Evolutionary conservation across 2,329 filamentous ascomycete genomes (phyloP), one percentile per base, ranked within the genome.

Genomic region (Anthostomella pinea): DNA sequence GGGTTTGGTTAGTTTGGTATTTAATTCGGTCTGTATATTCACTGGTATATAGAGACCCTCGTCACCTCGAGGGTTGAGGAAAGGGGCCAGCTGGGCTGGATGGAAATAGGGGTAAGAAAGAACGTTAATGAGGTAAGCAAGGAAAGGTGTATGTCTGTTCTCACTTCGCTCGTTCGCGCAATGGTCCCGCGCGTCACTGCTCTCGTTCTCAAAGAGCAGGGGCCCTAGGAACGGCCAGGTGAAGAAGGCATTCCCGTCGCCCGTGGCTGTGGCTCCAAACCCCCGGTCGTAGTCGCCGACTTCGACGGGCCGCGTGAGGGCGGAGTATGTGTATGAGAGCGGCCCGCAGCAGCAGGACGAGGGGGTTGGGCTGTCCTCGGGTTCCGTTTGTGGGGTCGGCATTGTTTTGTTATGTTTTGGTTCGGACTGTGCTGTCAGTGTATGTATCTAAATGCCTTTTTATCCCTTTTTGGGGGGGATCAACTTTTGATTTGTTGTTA

Each of bases 141-240:
- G 19, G 15, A 5, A 15, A 15, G 8, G 13, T 50, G 25, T 27
- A 27, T 18, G 20, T 11, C 11, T 15, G 8, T 17, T 49, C 63
- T 35, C 56, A 78, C 76, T 89, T 60, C 85, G 68, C 63, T 90
- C 85, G 45, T 88, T 88, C 30, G 85, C 85, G 56, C 84, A 86
- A 61, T 89, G 84, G 49, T 90, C 85, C 33, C 85, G 70, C 36
- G 84, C 84, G 58, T 89, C 85, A 36, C 81, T 86, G 44, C 75
- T 75, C 45, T 81, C 76, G 49, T 90, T 90, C 48, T 85, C 78
- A 59, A 90, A 87, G 8, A 90, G 67, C 25, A 90, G 62, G 0
- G 83, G 75, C 0, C 81, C 83, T 24, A 85, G 64, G 25, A 82
- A 62, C 0, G 85, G 85, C 56, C 75, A 73, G 9, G 76, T 64